These are phyloP conservation scores for Lactarius evosmus DNA, from an alignment of 768 basidiomycete genomes.

Conservation along the genomic window DNA sequence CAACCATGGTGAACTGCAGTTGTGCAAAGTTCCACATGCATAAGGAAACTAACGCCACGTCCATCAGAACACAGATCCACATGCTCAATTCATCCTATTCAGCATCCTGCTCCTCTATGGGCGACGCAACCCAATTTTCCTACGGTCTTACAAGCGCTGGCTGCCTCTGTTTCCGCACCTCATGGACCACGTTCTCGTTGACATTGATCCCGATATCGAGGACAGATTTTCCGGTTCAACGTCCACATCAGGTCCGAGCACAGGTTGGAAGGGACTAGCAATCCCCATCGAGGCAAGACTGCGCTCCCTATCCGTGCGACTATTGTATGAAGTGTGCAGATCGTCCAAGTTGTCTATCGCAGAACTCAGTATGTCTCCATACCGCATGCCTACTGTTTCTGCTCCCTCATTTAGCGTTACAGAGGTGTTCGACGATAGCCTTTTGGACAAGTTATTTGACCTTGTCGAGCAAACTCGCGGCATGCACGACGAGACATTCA, in stretches of 20 bases:
- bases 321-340: conserved; percentile 91
- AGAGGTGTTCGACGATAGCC: conserved; percentile 79
- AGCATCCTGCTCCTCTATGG: conserved; percentile 76
- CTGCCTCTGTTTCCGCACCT: conserved; percentile 72
- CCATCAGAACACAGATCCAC: conserved; percentile 77
- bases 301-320: conserved; percentile 60
- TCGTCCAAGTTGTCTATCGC: conserved; percentile 77
- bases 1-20: conserved; percentile 50
- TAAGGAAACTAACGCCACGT: background rate
- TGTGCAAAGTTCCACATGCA: background rate
- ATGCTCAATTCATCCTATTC: conserved; percentile 75
- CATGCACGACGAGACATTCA: conserved; percentile 87
- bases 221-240: conserved; percentile 38
- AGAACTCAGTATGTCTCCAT: conserved; percentile 66
- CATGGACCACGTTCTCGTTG: conserved; percentile 81
- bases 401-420: conserved; percentile 8
- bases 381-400: background rate
- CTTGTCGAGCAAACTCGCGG: conserved; percentile 89
- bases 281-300: conserved; percentile 85
- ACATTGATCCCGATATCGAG: conserved; percentile 75
- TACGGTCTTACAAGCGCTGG: conserved; percentile 83
- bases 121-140: conserved; percentile 60
- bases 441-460: conserved; percentile 88
- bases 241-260: conserved; percentile 36
- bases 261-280: conserved; percentile 34